Evolutionary conservation across 768 basidiomycete species (phyloP).

Genomic region (Boletus coccyginus): DNA sequence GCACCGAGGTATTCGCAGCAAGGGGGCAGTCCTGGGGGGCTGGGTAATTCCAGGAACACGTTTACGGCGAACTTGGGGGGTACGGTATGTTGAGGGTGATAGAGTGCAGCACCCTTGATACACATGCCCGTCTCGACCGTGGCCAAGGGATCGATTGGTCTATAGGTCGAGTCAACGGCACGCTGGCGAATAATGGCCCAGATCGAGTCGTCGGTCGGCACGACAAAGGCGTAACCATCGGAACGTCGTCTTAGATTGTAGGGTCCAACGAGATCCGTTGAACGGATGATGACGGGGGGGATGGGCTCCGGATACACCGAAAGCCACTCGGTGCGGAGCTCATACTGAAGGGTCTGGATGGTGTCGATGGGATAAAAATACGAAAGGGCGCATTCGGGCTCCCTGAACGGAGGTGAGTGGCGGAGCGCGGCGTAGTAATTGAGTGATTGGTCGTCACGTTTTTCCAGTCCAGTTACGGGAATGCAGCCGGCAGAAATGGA

Average conservation of each 20-base stretch:
- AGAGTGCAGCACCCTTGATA: constrained; percentile 1
- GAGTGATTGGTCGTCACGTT: constrained; percentile 1
- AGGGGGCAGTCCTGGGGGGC: neutral
- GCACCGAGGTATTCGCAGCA: constrained; percentile 25
- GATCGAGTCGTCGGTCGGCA: constrained; percentile 11
- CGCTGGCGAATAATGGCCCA: constrained; percentile 13
- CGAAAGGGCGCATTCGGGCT: neutral
- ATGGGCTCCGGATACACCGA: constrained; percentile 19
- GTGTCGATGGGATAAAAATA: constrained; percentile 7
- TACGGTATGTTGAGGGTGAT: constrained; percentile 15
- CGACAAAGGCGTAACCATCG: constrained; percentile 5
- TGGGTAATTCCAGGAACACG: constrained; percentile 17
- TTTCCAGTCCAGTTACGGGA: constrained; percentile 4
- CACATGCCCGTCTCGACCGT: neutral
- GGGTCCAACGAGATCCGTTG: constrained; percentile 13
- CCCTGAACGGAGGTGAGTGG: neutral
- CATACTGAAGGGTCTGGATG: constrained; percentile 10
- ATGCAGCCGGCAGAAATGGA: neutral
- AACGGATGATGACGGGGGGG: constrained; percentile 20
- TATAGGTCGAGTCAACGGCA: constrained; percentile 9
- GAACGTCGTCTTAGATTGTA: neutral
- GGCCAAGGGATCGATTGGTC: neutral
- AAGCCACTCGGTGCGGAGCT: constrained; percentile 4
- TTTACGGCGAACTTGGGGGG: constrained; percentile 25
- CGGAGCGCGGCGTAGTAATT: constrained; percentile 6